Conservation (phyloP, 1,284 basidiomycete genomes). For the Lentinus polychrous region DNA sequence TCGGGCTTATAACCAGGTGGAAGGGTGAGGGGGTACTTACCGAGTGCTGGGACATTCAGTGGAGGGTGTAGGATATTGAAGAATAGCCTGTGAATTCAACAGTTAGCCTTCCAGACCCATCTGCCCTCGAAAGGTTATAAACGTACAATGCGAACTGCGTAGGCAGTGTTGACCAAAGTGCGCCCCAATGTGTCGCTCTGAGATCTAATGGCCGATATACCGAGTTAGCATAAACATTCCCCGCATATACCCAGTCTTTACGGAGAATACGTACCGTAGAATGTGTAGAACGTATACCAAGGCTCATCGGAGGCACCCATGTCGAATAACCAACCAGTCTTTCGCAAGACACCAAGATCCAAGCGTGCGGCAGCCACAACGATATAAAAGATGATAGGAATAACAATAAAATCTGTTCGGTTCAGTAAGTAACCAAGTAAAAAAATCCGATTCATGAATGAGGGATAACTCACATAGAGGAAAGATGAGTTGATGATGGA, state of each 20-base stretch:
- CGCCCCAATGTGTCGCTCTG: slow-evolving; percentile 48
- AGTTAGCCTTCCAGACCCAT: slow-evolving; percentile 4
- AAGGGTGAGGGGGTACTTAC: slow-evolving; percentile 30
- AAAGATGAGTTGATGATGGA: slow-evolving; percentile 87
- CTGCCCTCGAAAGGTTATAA: slow-evolving; percentile 17
- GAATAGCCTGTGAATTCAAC: slow-evolving; percentile 50
- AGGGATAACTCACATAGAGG: slow-evolving; percentile 62
- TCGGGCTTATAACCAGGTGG: not conserved
- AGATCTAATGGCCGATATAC: slow-evolving; percentile 44
- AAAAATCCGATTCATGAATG: not conserved
- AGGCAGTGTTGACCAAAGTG: slow-evolving; percentile 73
- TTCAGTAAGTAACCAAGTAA: too few species aligned
- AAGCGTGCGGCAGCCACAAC: slow-evolving; percentile 62
- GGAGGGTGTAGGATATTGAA: slow-evolving; percentile 95
- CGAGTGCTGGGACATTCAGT: slow-evolving; percentile 88
- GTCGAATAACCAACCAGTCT: slow-evolving; percentile 87
- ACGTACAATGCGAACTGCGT: slow-evolving; percentile 73
- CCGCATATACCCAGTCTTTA: not conserved
- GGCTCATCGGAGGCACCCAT: slow-evolving; percentile 53
- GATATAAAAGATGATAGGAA: slow-evolving; percentile 83
- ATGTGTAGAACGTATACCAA: slow-evolving; percentile 82
- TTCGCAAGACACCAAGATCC: slow-evolving; percentile 56
- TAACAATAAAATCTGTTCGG: slow-evolving; percentile 80
- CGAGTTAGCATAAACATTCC: not conserved
- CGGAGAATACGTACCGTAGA: slow-evolving; percentile 49